These are phyloP conservation scores for Penicillium griseofulvum DNA, from an alignment of 2,329 filamentous ascomycete genomes.

Conservation along the genomic window DNA sequence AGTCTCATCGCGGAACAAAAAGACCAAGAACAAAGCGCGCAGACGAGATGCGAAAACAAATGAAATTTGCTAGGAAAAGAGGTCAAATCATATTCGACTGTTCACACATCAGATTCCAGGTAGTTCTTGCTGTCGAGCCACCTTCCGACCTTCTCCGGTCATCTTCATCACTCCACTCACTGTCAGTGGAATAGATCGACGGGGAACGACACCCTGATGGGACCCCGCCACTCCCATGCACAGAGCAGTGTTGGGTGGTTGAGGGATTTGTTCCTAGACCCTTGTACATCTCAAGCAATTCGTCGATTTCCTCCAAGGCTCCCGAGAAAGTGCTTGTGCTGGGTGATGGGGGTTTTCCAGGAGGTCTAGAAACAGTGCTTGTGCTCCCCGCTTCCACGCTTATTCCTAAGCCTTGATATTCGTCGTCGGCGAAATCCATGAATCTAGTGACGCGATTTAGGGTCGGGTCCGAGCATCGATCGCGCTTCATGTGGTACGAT, in stretches of 20 bases:
- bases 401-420: not conserved
- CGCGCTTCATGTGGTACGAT: not conserved
- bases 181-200: conserved; percentile 2
- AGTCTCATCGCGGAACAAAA: too few species aligned
- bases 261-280: conserved; percentile 1
- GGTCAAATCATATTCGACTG: conserved; percentile 8
- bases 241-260: too few species aligned
- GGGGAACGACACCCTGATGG: not conserved
- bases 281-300: conserved; percentile 7
- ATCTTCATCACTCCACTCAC: conserved; percentile 13
- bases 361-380: not conserved
- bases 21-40: not conserved
- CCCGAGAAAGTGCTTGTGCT: not conserved
- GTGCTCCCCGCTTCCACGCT: not conserved
- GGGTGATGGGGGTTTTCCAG: not conserved
- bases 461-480: not conserved
- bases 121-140: conserved; percentile 4
- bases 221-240: not conserved
- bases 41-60: not conserved
- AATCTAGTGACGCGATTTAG: not conserved
- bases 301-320: not conserved
- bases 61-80: not conserved
- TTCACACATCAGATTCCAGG: conserved; percentile 18
- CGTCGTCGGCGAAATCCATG: not conserved
- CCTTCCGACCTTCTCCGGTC: not conserved